Conservation (phyloP, 495 filamentous ascomycete species). For the Xylaria sp. region DNA sequence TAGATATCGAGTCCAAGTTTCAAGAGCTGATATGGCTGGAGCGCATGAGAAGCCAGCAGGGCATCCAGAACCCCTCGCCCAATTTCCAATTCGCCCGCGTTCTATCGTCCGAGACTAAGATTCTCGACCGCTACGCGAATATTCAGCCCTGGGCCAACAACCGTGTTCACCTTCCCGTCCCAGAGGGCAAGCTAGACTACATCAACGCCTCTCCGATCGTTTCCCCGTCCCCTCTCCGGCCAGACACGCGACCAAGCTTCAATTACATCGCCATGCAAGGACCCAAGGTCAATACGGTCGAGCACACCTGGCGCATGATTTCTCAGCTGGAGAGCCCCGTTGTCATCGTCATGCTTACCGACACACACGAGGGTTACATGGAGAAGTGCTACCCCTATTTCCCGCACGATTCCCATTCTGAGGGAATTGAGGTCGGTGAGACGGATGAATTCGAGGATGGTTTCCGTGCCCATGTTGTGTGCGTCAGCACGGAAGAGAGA, state of each 20-base stretch:
- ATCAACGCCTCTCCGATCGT: slow-evolving; percentile 94
- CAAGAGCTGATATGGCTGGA: slow-evolving; percentile 68
- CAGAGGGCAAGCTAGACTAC: slow-evolving; percentile 82
- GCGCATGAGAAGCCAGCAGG: slow-evolving; percentile 58
- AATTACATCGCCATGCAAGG: slow-evolving; percentile 74
- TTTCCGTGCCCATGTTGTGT: slow-evolving; percentile 62
- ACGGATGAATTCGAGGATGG: slow-evolving; percentile 68
- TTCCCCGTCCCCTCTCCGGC: slow-evolving; percentile 69
- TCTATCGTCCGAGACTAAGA: slow-evolving; percentile 55
- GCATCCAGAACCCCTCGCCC: slow-evolving; percentile 49
- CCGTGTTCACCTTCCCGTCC: slow-evolving; percentile 82
- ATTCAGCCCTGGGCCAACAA: slow-evolving; percentile 87
- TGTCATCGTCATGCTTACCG: slow-evolving; percentile 95
- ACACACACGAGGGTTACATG: slow-evolving; percentile 69
- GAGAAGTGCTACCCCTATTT: slow-evolving; percentile 96
- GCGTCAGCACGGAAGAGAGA: slow-evolving; percentile 57
- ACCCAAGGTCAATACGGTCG: slow-evolving; percentile 72
- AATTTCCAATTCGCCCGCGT: slow-evolving; percentile 63
- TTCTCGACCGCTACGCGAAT: slow-evolving; percentile 82
- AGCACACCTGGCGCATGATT: slow-evolving; percentile 96
- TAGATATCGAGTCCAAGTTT: slow-evolving; percentile 63
- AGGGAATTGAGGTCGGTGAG: slow-evolving; percentile 61
- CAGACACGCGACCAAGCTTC: slow-evolving; percentile 40
- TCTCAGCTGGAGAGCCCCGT: slow-evolving; percentile 81
- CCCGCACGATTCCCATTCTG: slow-evolving; percentile 64